Evolutionary conservation across 225 moss, liverwort and hornwort genomes (phyloP).

Genomic region (Neckera pumila): DNA sequence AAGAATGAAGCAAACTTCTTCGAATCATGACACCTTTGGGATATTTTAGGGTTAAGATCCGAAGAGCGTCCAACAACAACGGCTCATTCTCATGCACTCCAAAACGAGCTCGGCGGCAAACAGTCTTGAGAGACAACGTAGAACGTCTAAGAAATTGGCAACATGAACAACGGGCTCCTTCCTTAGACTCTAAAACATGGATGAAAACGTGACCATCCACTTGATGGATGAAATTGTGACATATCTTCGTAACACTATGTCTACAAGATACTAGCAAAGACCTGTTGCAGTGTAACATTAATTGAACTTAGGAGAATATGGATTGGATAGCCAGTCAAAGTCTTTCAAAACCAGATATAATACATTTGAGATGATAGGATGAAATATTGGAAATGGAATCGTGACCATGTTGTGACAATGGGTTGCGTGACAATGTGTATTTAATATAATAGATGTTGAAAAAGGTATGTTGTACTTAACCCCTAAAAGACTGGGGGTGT

Average conservation of each 20-base stretch:
- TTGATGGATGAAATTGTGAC: not conserved
- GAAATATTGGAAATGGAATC: too few species aligned
- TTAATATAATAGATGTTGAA: too few species aligned
- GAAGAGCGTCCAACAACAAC: not conserved
- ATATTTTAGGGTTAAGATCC: not conserved
- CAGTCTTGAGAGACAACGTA: not conserved
- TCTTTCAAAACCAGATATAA: too few species aligned
- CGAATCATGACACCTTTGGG: not conserved
- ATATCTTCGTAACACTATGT: accelerated
- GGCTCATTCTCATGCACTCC: not conserved
- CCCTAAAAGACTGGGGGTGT: too few species aligned
- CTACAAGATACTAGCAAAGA: too few species aligned
- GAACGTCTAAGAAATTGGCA: not conserved
- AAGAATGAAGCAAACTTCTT: not conserved
- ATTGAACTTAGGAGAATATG: too few species aligned
- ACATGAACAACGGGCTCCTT: not conserved
- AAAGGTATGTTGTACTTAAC: too few species aligned
- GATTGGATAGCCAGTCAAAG: too few species aligned
- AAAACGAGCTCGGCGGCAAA: not conserved
- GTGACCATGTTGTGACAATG: too few species aligned
- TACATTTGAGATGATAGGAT: too few species aligned
- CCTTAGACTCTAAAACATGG: not conserved
- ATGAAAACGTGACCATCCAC: not conserved
- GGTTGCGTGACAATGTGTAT: too few species aligned
- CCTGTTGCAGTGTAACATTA: too few species aligned